Base-by-base conservation (phyloP, 306 rosid genomes). In the Cercis canadensis region DNA sequence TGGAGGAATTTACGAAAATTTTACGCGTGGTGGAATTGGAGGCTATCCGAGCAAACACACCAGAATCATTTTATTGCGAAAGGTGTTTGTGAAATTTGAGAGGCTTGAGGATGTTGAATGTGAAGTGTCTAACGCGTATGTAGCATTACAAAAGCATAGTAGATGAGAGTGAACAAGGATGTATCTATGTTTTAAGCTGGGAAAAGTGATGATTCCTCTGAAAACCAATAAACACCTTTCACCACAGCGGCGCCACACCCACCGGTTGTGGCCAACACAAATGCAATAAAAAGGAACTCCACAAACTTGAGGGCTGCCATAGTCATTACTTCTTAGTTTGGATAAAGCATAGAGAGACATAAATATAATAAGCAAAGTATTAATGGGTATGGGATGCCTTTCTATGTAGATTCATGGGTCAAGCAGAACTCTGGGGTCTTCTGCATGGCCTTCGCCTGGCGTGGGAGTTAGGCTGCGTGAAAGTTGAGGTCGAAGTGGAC, bases 1-100 rank as follows among this genome's bases (percentile, higher is more conserved):
- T 78, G 1, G 90, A 61, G 13, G 94, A 86, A 74, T 75, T 47
- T 46, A 92, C 87, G 87, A 92, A 89, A 47, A 65, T 34, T 24
- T 78, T 60, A 45, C 96, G 90, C 6, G 88, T 73, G 13, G 81
- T 13, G n/a, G 40, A 5, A 3, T 66, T 10, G 0, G 89, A 67
- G 54, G 87, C 87, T 19, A 87, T 81, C 57, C 32, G 36, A 17
- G 90, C 77, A 56, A 87, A 82, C 3, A 37, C 43, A 1, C 5
- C 9, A 8, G 82, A 5, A 8, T 79, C 58, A 51, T 58, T 55
- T 66, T 77, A 11, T 41, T 19, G 14, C 57, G 73, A 11, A 85
- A 73, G 1, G 73, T 49, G 53, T 78, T 7, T 47, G 82, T 81
- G 67, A 85, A 81, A 18, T 61, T 66, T 6, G 68, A 60, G 29